phyloP scores from a whole-genome alignment of 176 grass and related monocot genomes.

The Themeda triandra region DNA sequence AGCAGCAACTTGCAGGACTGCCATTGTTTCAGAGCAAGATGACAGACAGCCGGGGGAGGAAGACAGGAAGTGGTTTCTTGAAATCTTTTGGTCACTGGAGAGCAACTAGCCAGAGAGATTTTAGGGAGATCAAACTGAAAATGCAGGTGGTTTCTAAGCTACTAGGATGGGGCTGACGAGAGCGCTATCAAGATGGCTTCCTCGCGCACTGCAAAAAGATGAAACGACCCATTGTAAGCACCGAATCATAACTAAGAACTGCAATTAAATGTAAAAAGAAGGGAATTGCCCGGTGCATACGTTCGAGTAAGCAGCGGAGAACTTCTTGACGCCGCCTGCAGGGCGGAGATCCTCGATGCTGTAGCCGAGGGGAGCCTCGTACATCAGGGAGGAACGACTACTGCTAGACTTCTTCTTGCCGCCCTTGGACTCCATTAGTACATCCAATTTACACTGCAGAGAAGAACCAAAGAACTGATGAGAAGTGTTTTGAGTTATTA shows the following conservation, averaged over 20 bases:
- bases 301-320: conserved; percentile 75
- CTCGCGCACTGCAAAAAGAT: conserved; percentile 51
- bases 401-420: conserved; percentile 70
- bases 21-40: conserved; percentile 30
- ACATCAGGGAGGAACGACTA: conserved; percentile 66
- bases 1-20: conserved; percentile 17
- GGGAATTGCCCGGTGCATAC: conserved; percentile 18
- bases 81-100: conserved; percentile 23
- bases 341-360: conserved; percentile 73
- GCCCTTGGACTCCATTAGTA: conserved; percentile 71
- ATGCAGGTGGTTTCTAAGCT: conserved; percentile 12
- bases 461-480: not conserved
- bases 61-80: not conserved
- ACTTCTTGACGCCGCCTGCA: conserved; percentile 69
- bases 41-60: not conserved
- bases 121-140: conserved; percentile 9
- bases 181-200: conserved; percentile 63
- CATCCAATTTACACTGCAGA: conserved; percentile 40
- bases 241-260: not conserved
- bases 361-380: conserved; percentile 77
- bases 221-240: conserved; percentile 22
- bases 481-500: not conserved
- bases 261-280: not conserved
- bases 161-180: not conserved
- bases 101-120: conserved; percentile 50